Evolutionary conservation across 768 basidiomycete species (phyloP), one percentile per base, ranked within the genome.

Genomic region (Leccinum rimulosum): DNA sequence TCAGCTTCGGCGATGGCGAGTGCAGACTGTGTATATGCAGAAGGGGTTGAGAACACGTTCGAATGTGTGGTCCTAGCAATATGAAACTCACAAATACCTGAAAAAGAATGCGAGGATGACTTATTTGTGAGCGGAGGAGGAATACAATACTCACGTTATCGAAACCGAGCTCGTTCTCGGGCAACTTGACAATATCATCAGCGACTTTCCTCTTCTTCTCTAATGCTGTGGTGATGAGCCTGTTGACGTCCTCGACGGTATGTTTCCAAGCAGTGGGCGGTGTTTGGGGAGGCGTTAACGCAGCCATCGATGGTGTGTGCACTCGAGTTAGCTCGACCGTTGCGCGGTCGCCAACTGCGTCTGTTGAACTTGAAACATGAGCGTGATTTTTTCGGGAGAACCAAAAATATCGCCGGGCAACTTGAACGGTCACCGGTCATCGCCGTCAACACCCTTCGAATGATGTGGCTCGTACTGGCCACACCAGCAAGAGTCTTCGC

Each of bases 51-150:
- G 56, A n/a, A 36, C 50, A 58, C 22, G 33, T 40, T 38, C 12
- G 5, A 3, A 6, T 7, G 19, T 33, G 19, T 31, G 4, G 14
- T 5, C 6, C 14, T 1, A 38, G 35, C 30, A 4, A 33, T 5
- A 45, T 45, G 19, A 43, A 30, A 82, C 87, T 78, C 75, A 92
- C 89, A 68, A 90, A 89, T 25, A 91, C 89, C 89, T 91, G 64
- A 17, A 19, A 27, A 9, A 9, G 40, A 59, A 38, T 27, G 22
- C 7, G 22, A 48, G 5, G 45, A 38, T 30, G 17, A 52, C 14
- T 51, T 22, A 28, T 62, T 7, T 22, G 12, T 50, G 7, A 17
- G 25, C 22, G 1, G n/a, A 10, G 31, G 15, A 19, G 7, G 30
- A 40, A 40, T 30, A 30, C 4, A 27, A 50, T 17, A 74, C 84